phyloP scores from a whole-genome alignment of 2,329 filamentous ascomycete genomes.

The Exophiala aquamarina region DNA sequence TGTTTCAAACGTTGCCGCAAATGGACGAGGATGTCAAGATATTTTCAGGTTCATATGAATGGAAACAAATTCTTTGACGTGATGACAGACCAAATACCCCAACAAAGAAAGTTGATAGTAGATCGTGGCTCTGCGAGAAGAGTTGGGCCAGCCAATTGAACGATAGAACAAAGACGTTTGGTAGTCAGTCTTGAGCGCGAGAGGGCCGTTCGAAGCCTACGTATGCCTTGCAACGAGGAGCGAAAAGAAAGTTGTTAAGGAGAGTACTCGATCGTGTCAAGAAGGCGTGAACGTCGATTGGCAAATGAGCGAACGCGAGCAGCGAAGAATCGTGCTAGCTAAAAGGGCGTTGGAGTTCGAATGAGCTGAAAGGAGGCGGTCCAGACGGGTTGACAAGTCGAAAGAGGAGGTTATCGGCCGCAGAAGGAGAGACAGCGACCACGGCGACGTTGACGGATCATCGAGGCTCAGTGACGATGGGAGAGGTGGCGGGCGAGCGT shows the following conservation, averaged over 20 bases:
- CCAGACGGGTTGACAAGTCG: slow-evolving; percentile 21
- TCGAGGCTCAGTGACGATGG: slow-evolving; percentile 25
- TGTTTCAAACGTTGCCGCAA: slow-evolving; percentile 11
- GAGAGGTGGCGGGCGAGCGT: background rate
- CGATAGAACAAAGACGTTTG: slow-evolving; percentile 13
- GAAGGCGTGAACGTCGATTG: slow-evolving; percentile 10
- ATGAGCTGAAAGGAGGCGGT: slow-evolving; percentile 11
- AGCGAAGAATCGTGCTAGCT: slow-evolving; percentile 20
- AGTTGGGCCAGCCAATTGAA: slow-evolving; percentile 25
- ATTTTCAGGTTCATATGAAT: slow-evolving; percentile 11
- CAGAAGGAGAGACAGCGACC: slow-evolving; percentile 29
- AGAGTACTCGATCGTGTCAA: slow-evolving; percentile 16
- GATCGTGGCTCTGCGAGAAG: slow-evolving; percentile 12
- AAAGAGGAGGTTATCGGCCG: slow-evolving; percentile 27
- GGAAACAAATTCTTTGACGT: slow-evolving; percentile 19
- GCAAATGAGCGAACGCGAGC: slow-evolving; percentile 26
- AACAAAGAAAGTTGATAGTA: slow-evolving; percentile 12
- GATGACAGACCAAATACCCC: slow-evolving; percentile 14
- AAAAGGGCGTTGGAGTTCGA: slow-evolving; percentile 12
- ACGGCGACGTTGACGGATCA: slow-evolving; percentile 31
- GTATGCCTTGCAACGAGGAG: background rate
- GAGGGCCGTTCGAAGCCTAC: too few relatives aligned
- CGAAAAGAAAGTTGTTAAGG: slow-evolving; percentile 7
- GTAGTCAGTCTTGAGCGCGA: background rate
- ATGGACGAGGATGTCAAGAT: slow-evolving; percentile 6